Base-by-base conservation (phyloP, 2,329 filamentous ascomycete species). In the Calonectria pseudoturangicola region DNA sequence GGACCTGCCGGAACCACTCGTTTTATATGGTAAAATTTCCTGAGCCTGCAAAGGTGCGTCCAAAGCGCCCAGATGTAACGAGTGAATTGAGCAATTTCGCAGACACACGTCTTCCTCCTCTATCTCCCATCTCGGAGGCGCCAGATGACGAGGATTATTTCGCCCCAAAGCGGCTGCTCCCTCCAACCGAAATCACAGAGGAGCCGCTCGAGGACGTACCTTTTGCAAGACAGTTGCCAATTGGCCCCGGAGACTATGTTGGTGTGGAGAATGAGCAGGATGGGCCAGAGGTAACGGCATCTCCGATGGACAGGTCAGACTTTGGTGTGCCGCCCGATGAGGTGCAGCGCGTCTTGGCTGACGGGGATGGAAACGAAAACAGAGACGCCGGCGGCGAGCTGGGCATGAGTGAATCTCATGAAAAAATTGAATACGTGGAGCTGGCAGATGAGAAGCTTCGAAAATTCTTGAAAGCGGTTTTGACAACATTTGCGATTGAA, bases 1-100 rank as follows among this genome's bases (percentile, higher is more conserved):
- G 72, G 69, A 69, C 69, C 13, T 76, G 66, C 25, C 65, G 68
- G 21, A 72, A 68, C 28, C 71, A 74, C 54, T 28, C 70, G 25
- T 76, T 62, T 15, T 72, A 58, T 47, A 28, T 25, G 4, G 54
- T 70, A 0, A 4, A 36, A 5, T 21, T 73, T 18, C 74, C 69
- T 7, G 30, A 56, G 4, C 43, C 60, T 13, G 15, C 60, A 25
- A 36, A 45, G 3, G 28, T 47, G 30, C 25, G 28, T 12, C 28
- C 63, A 2, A 70, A 45, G 9, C 39, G 18, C 12, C 9, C 62
- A 2, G 58, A 65, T 36, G 62, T 30, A 10, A 64, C 15, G 7
- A 58, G n/a, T 16, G n/a, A 41, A 51, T 16, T 60, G 33, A 10
- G 33, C 39, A 30, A 60, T 15, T 60, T 62, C 25, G 18, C 45